Evolutionary conservation across 257 asterid genomes (phyloP), one percentile per base, ranked within the genome.

Genomic region (Solanum lignicaule): DNA sequence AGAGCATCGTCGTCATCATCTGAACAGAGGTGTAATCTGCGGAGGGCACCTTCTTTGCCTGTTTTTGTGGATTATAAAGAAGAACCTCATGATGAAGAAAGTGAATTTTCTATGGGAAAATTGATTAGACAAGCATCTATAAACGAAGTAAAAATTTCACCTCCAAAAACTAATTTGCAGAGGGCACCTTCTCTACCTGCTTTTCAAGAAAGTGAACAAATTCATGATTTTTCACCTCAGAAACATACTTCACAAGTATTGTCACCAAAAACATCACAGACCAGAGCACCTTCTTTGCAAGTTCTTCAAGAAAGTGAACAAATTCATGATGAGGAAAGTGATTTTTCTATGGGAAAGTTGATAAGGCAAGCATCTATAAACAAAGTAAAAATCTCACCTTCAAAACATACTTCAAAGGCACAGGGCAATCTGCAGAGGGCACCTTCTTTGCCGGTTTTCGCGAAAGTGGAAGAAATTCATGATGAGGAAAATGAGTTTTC

Each of bases 121-220:
- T 90, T 93, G 91, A 93, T 93, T 74, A 91, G 94, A 48, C 94
- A 92, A 88, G 98, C 98, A 85, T 94, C 98, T 33, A 66, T 94
- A 78, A 93, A 89, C 48, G 86, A 87, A 23, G 86, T 95, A 10
- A 86, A 84, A 84, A 13, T 62, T 32, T 20, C 55, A 41, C 20
- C 38, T 4, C 38, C 38, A 1, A 60, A 83, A 35, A 10, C 72
- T 20, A 39, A 66, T 39, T 6, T 87, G 39, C 73, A 60, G 31
- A 81, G 89, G 76, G 86, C 83, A 79, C 89, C 89, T 36, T 87
- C 89, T 13, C 29, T 87, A 31, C 94, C 94, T 3, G 90, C 84
- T 15, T 91, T 60, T 48, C 29, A 9, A 35, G 52, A 74, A 74
- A 74, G 82, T 74, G 83, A 74, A 74, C 83, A 74, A 33, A 41